These are phyloP conservation scores for Geotrichum phurueaensis DNA, from an alignment of 1,139 yeast species.

Conservation along the genomic window DNA sequence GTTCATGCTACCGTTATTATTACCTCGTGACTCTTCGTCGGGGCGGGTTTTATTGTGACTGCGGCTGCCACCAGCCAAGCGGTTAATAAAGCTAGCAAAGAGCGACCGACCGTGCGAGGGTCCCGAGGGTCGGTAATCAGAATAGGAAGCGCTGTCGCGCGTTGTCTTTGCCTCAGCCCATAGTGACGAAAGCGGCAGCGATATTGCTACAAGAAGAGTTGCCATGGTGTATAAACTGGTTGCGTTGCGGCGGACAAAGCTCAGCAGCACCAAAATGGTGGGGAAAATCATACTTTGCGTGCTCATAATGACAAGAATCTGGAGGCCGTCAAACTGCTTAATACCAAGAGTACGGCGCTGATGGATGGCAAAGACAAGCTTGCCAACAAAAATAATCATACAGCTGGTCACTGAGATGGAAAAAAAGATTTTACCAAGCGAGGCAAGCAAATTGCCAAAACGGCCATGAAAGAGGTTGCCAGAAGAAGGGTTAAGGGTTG, in stretches of 20 bases:
- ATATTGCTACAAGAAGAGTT: constrained; percentile 48
- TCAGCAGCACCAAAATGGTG: constrained; percentile 42
- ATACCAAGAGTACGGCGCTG: constrained; percentile 72
- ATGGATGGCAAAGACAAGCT: constrained; percentile 60
- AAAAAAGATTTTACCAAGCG: constrained; percentile 46
- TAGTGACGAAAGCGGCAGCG: constrained; percentile 76
- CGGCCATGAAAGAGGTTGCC: constrained; percentile 11
- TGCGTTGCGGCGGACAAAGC: constrained; percentile 25
- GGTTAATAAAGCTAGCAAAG: background rate
- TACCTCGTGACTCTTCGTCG: too few relatives aligned
- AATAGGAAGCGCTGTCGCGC: background rate
- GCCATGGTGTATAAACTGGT: constrained; percentile 40
- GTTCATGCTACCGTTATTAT: background rate
- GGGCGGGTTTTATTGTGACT: background rate
- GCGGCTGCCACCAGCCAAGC: background rate
- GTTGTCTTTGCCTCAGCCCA: constrained; percentile 53
- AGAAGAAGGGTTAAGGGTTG: constrained; percentile 5
- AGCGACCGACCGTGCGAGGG: background rate
- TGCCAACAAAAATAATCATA: constrained; percentile 53
- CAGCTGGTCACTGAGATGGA: constrained; percentile 61
- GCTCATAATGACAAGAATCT: constrained; percentile 71
- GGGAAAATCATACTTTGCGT: constrained; percentile 81
- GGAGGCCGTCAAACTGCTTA: constrained; percentile 74
- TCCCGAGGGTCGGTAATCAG: background rate
- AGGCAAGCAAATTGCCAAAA: constrained; percentile 14